Percentiles rank a stretch among this genome's conserved stretches.
These are phyloP conservation scores for Pythium phragmitis DNA, from an alignment of 352 stramenopile species.

Conservation along the genomic window DNA sequence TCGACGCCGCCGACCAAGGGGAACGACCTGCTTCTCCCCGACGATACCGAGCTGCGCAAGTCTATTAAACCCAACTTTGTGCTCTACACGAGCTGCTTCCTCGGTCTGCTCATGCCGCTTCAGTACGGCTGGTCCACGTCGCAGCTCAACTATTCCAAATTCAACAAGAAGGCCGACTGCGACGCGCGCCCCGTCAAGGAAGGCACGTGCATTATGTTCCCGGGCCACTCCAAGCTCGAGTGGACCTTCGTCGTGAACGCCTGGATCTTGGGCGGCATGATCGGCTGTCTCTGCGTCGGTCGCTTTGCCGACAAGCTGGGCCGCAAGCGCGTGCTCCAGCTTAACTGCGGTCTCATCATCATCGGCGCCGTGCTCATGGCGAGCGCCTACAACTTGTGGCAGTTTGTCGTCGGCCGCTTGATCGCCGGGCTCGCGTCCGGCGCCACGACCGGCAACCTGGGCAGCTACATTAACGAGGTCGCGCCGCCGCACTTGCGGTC, in stretches of 20 bases:
- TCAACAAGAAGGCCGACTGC: conserved; percentile 55
- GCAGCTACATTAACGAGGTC: conserved; percentile 52
- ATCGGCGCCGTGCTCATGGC: conserved; percentile 32
- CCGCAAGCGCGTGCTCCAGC: conserved; percentile 30
- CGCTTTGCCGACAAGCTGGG: conserved; percentile 34
- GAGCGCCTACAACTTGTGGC: conserved; percentile 27
- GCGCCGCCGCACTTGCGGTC: conserved; percentile 39
- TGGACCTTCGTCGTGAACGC: conserved; percentile 41
- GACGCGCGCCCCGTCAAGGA: conserved; percentile 29
- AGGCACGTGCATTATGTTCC: conserved; percentile 36
- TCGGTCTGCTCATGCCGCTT: conserved; percentile 50
- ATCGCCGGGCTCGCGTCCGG: conserved; percentile 41
- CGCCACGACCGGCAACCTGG: conserved; percentile 29
- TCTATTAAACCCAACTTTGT: conserved; percentile 31
- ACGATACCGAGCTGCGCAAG: conserved; percentile 19
- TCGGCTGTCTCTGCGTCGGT: conserved; percentile 34
- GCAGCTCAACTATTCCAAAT: conserved; percentile 62
- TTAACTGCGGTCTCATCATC: conserved; percentile 41
- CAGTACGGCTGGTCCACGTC: conserved; percentile 60
- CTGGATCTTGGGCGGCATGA: conserved; percentile 45
- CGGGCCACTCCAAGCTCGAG: conserved; percentile 34
- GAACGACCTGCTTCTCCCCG: conserved; percentile 4
- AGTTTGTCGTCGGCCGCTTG: conserved; percentile 41
- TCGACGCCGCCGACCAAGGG: conserved; percentile 15
- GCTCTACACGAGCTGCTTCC: conserved; percentile 48